Base-by-base conservation (phyloP, 2,329 filamentous ascomycete genomes). In the Emericellopsis atlantica region DNA sequence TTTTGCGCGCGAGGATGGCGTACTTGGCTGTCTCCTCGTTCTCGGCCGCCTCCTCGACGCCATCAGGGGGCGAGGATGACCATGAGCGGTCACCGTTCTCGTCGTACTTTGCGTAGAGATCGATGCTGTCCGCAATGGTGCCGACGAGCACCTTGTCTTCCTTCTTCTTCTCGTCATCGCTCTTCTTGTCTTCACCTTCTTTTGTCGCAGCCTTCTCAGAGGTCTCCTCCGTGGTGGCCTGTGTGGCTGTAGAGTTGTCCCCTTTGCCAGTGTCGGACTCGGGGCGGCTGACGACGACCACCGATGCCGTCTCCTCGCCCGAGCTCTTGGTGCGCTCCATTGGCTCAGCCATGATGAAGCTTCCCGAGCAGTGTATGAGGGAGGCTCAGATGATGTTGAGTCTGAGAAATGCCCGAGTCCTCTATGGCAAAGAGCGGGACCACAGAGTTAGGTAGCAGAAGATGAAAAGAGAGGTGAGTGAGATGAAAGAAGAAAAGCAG, bases 11-110 rank as follows among this genome's bases (percentile, higher is more conserved):
- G 23, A 81, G 59, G 38, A 80, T 61, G 2, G 78, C 77, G 51
- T 70, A 81, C 46, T 74, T 75, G 31, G 70, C 69, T 2, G 75
- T 80, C 47, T 76, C 67, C 15, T 72, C 69, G 46, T 79, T 75
- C 51, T 82, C 78, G 5, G 69, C 74, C 0, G 74, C 67, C 40
- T 72, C 68, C 36, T 68, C 63, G 4, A 74, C 59, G 45, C 76
- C 69, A 37, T 70, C 61, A 1, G 76, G 74, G 23, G 67, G 64
- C 43, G 71, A 67, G 41, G 72, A 67, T 7, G 70, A 67, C 76
- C 75, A 79, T 35, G 70, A 70, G 44, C 63, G 60, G 29, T 65
- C 58, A 9, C 70, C 72, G 36, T 65, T 58, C 10, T 65, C 57
- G 50, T 76, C 72, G 18, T 48, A 55, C 37, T 64, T 63, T 16